phyloP scores from a whole-genome alignment of 768 basidiomycete species.

The Xerocomellus intermedius region DNA sequence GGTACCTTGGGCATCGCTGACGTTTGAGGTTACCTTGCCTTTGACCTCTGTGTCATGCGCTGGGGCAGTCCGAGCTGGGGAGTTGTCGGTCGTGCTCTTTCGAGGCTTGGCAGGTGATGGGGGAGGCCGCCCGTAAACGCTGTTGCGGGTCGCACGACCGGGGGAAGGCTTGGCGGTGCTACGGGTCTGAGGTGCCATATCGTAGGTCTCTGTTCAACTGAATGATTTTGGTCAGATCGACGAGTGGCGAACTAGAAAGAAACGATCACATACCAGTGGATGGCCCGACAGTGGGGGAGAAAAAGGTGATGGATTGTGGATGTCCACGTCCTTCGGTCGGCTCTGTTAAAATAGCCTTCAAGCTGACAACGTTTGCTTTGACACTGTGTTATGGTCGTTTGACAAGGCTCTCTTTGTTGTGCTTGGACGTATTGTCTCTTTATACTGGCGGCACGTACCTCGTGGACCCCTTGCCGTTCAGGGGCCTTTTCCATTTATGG shows the following conservation, averaged over 20 bases:
- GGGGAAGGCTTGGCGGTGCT: conserved; percentile 17
- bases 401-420: conserved; percentile 14
- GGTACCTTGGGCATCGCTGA: background rate
- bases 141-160: conserved; percentile 23
- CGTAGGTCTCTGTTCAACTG: background rate
- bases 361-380: conserved; percentile 17
- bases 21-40: background rate
- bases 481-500: conserved; percentile 26
- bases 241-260: background rate
- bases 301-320: background rate
- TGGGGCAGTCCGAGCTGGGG: background rate
- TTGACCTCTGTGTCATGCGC: background rate
- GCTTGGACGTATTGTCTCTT: conserved; percentile 21
- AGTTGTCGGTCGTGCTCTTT: background rate
- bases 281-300: background rate
- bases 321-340: background rate
- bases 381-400: background rate
- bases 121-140: conserved; percentile 17
- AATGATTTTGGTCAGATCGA: background rate
- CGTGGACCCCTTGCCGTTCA: conserved; percentile 17
- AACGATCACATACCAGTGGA: conserved; percentile 1
- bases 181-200: conserved; percentile 29
- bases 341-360: conserved; percentile 24
- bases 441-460: conserved; percentile 12
- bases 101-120: conserved; percentile 6